These are phyloP conservation scores for Beauveria rudraprayagi DNA, from an alignment of 2,329 filamentous ascomycete species.

Conservation along the genomic window DNA sequence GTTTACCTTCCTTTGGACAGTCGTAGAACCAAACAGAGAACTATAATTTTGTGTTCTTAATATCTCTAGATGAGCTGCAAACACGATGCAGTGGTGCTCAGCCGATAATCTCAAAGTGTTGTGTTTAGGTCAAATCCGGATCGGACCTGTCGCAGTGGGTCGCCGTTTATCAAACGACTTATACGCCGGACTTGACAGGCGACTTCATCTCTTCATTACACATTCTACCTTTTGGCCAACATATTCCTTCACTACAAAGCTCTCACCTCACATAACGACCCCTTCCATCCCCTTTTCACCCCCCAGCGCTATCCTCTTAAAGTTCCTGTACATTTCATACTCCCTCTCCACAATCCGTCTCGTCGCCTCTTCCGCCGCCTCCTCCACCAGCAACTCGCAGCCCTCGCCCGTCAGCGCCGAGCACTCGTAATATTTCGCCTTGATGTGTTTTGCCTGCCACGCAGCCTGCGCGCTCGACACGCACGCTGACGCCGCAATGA, in stretches of 20 bases:
- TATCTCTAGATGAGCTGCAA: too few relatives aligned
- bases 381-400: slow-evolving; percentile 23
- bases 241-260: not conserved
- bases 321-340: not conserved
- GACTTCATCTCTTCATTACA: not conserved
- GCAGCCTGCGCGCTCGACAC: slow-evolving; percentile 19
- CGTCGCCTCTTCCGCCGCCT: slow-evolving; percentile 19
- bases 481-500: not conserved
- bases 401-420: slow-evolving; percentile 30
- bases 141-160: not conserved
- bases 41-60: not conserved
- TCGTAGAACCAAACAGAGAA: not conserved
- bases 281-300: not conserved
- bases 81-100: not conserved
- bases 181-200: not conserved
- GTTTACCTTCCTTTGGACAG: too few relatives aligned
- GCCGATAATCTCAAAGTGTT: not conserved
- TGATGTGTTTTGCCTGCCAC: slow-evolving; percentile 25
- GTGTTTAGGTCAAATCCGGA: not conserved
- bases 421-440: slow-evolving; percentile 26
- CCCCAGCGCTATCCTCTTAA: not conserved
- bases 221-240: not conserved
- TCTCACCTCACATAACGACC: too few relatives aligned
- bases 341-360: slow-evolving; percentile 14
- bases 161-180: not conserved